A percentile compares a stretch with the other conserved stretches of the same genome.
Evolutionary conservation across 768 basidiomycete species (phyloP).

Genomic region (Lactarius quietus): DNA sequence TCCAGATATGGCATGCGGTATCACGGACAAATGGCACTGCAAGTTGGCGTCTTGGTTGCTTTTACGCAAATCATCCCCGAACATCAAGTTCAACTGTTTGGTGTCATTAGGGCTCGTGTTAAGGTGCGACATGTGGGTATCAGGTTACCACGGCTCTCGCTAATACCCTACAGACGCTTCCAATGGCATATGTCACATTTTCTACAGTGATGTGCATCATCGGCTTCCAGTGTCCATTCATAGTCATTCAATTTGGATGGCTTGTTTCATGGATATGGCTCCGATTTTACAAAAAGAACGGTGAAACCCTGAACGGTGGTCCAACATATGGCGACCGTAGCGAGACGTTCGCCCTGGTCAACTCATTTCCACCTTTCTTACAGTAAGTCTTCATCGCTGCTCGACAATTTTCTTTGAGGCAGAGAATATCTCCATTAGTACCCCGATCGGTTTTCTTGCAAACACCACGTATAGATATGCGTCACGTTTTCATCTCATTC

Average conservation of each 20-base stretch:
- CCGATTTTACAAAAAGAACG: constrained; percentile 92
- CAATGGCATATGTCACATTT: constrained; percentile 91
- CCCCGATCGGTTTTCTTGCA: constrained; percentile 63
- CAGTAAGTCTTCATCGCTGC: constrained; percentile 51
- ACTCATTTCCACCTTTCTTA: constrained; percentile 95
- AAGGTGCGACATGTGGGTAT: constrained; percentile 52
- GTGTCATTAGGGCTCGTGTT: constrained; percentile 78
- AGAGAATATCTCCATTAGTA: constrained; percentile 41
- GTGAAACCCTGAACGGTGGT: constrained; percentile 57
- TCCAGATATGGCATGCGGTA: constrained; percentile 82
- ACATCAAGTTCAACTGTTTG: constrained; percentile 93
- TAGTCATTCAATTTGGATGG: constrained; percentile 99
- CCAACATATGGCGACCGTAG: constrained; percentile 88
- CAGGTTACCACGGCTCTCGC: background rate
- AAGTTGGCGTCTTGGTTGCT: constrained; percentile 86
- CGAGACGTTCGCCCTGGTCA: constrained; percentile 92
- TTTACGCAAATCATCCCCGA: constrained; percentile 98
- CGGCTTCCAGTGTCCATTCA: constrained; percentile 86
- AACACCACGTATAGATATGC: constrained; percentile 67
- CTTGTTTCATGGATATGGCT: constrained; percentile 93
- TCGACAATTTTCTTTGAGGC: background rate
- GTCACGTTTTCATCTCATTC: constrained; percentile 71
- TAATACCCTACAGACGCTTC: constrained; percentile 59
- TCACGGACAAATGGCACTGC: constrained; percentile 90
- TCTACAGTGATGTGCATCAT: constrained; percentile 82